Evolutionary conservation across 345 rosid genomes (phyloP).

Genomic region (Durio zibethinus): DNA sequence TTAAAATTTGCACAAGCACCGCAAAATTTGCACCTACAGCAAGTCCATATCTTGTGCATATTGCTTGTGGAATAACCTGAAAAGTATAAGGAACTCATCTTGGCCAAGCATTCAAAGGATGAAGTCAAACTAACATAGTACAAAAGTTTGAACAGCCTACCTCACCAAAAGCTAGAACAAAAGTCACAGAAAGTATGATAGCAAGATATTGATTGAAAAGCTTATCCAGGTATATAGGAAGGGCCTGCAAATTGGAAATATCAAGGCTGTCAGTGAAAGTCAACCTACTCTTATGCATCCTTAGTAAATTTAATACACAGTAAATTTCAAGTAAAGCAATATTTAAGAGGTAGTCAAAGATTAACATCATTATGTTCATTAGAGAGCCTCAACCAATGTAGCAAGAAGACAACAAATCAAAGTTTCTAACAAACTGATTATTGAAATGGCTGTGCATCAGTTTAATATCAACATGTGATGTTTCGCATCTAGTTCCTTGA

Average conservation of each 20-base stretch:
- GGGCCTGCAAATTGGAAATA: constrained; percentile 56
- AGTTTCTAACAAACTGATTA: background rate
- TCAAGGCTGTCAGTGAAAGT: background rate
- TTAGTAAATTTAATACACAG: background rate
- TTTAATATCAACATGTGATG: background rate
- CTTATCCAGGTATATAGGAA: constrained; percentile 89
- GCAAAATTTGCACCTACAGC: constrained; percentile 89
- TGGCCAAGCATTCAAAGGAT: constrained; percentile 2
- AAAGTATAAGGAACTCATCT: constrained; percentile 2
- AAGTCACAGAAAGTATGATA: constrained; percentile 82
- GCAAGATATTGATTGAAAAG: constrained; percentile 91
- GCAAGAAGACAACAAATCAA: background rate
- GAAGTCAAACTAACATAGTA: constrained; percentile 3
- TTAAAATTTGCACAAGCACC: constrained; percentile 78
- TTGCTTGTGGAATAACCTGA: constrained; percentile 97
- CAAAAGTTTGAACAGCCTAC: constrained; percentile 33
- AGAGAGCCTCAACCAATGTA: background rate
- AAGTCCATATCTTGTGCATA: constrained; percentile 87
- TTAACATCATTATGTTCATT: background rate
- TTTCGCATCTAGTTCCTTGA: background rate
- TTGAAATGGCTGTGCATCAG: too few relatives aligned
- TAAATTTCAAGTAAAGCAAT: background rate
- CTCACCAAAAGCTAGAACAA: constrained; percentile 90
- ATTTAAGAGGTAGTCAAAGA: background rate
- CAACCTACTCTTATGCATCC: background rate